phyloP scores from a whole-genome alignment of 1,284 basidiomycete species.

The Uromyces viciae-fabae region DNA sequence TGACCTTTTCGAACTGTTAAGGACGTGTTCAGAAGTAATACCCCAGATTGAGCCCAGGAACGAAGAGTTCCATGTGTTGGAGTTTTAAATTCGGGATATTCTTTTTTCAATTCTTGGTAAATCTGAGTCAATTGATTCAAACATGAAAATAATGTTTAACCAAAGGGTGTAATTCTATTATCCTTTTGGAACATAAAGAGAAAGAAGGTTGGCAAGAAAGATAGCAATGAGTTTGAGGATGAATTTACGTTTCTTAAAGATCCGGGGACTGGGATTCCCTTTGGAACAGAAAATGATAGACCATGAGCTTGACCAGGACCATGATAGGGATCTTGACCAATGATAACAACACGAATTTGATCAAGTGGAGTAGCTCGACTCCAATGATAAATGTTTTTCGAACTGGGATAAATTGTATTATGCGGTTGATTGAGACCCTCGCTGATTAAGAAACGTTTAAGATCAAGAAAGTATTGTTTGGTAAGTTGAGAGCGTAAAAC shows the following conservation, averaged over 20 bases:
- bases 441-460: conserved; percentile 28
- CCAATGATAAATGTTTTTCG: conserved; percentile 52
- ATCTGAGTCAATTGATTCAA: too few relatives aligned
- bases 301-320: conserved; percentile 55
- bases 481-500: conserved; percentile 25
- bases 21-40: conserved; percentile 54
- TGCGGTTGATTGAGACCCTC: conserved; percentile 22
- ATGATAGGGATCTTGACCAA: conserved; percentile 55
- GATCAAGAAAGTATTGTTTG: conserved; percentile 33
- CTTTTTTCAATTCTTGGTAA: conserved; percentile 30
- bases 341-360: conserved; percentile 54
- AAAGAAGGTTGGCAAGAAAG: background rate
- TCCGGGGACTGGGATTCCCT: conserved; percentile 51
- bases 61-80: conserved; percentile 50
- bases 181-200: too few relatives aligned
- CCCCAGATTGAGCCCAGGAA: conserved; percentile 54
- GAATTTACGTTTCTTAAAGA: conserved; percentile 53
- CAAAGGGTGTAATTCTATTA: too few relatives aligned
- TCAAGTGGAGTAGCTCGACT: conserved; percentile 53
- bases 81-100: conserved; percentile 45
- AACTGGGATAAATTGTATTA: conserved; percentile 8
- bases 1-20: conserved; percentile 52
- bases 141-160: too few relatives aligned
- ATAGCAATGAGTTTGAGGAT: background rate
- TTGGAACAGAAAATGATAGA: conserved; percentile 52